Base-by-base conservation (phyloP, 257 asterid species). In the Oldenlandia corymbosa region DNA sequence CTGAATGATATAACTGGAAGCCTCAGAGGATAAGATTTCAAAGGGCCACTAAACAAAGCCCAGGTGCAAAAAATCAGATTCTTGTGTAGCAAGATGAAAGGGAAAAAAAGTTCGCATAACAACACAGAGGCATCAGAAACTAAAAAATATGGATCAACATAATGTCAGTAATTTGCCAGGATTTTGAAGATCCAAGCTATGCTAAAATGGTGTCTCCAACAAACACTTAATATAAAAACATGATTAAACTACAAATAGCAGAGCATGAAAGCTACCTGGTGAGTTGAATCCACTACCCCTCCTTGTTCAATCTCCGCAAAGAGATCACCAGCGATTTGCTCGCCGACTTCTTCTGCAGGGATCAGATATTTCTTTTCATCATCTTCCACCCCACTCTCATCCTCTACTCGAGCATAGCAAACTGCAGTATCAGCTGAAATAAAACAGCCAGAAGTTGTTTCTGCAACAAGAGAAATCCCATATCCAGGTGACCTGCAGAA, bases 221-320 rank as follows among this genome's bases (percentile, higher is more conserved):
- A 9, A n/a, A 8, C 17, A 43, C 5, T n/a, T 0, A 21, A 20
- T 24, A 26, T 20, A 37, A 37, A 23, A 12, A 58, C 2, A 5
- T 58, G 26, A 46, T 28, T 12, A 20, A 62, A 62, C 42, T 5
- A 11, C 24, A n/a, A 30, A 41, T 17, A 32, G 24, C 14, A 36
- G 58, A 20, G 47, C 5, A 7, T 7, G 10, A 32, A 21, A 45
- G 20, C 42, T 67, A 89, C 99, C 96, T 89, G 97, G 69, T 93
- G 99, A 62, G 88, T 85, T 21, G 99, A 90, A 84, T 90, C 99
- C 37, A 93, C 96, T 9, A 93, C 95, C n/a, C 96, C 99, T 10
- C 97, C 96, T 72, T 87, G 91, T 70, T 90, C 87, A 67, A 93
- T 84, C 85, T 90, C 95, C 42, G 65, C 71, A 32, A 93, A 74